Evolutionary conservation across 768 basidiomycete species (phyloP), one percentile per base, ranked within the genome.

Genomic region (Amanita inopinata): DNA sequence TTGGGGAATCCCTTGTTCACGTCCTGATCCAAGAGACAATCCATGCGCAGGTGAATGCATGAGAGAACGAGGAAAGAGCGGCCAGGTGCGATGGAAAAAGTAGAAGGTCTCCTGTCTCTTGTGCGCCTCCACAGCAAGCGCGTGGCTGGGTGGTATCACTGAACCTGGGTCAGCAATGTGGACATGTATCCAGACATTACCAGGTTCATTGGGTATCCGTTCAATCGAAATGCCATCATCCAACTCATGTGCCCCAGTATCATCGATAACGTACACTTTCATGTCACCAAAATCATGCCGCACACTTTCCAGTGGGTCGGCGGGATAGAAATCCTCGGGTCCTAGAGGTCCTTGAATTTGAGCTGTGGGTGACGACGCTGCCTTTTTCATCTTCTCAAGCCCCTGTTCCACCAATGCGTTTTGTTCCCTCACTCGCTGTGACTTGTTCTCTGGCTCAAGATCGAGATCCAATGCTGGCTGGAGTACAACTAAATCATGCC

Each of bases 141-240:
- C 50, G 56, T 93, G 83, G 1, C 68, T 69, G 0, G 84, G 85
- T 14, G 80, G 82, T 18, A 99, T 69, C 36, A 83, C 50, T 8
- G 80, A 66, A 1, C 89, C 90, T 0, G 93, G 93, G 57, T 99
- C 96, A 7, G 96, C 93, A 43, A 99, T 72, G 56, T 98, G 96
- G 18, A 83, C 69, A 52, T 97, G 93, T 8, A 94, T 56, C 94
- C 96, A 98, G 33, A 62, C 56, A 14, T 60, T 68, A 11, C 68
- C 73, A 2, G 76, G 74, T 36, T 84, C 77, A 3, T 62, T 61
- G 3, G 72, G 67, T 23, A 82, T 69, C n/a, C 62, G 55, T 49
- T 94, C 86, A 22, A 97, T 55, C 1, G 92, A 93, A 23, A 99
- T 53, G 2, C 91, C 96, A 56, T 99, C 96, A 56, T 99, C 96